These are phyloP conservation scores for Leishmania mexicana DNA, from an alignment of 208 protist genomes.

Conservation along the genomic window DNA sequence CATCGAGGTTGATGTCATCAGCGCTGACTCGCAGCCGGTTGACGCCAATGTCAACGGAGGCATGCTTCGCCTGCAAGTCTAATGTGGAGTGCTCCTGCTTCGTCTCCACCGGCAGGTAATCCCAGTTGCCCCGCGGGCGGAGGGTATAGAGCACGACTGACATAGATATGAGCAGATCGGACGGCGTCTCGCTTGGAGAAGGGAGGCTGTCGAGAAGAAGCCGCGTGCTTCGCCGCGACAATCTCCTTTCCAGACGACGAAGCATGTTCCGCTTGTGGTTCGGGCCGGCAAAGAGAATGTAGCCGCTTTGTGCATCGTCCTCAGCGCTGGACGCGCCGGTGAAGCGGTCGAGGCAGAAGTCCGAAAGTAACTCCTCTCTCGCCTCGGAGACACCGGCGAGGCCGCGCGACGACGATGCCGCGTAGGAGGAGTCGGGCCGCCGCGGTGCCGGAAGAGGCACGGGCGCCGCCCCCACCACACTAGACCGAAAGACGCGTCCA, in stretches of 20 bases:
- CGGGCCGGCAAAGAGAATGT: slow-evolving; percentile 82
- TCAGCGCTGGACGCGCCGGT: slow-evolving; percentile 12
- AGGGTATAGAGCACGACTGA: slow-evolving; percentile 78
- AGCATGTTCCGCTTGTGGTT: slow-evolving; percentile 86
- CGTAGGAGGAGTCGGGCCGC: slow-evolving; percentile 21
- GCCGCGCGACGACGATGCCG: slow-evolving; percentile 2
- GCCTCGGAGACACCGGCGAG: background rate
- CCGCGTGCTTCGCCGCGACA: slow-evolving; percentile 56
- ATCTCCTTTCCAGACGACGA: slow-evolving; percentile 39
- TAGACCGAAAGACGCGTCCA: slow-evolving; percentile 28
- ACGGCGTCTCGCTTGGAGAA: slow-evolving; percentile 27
- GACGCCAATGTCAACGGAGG: slow-evolving; percentile 71
- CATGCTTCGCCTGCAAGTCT: slow-evolving; percentile 51
- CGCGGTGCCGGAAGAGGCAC: slow-evolving; percentile 27
- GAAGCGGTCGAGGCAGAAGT: slow-evolving; percentile 73
- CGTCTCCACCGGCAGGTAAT: slow-evolving; percentile 72
- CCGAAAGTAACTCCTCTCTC: slow-evolving; percentile 21
- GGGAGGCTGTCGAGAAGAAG: slow-evolving; percentile 67
- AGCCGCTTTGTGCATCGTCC: slow-evolving; percentile 39
- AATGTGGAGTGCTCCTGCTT: slow-evolving; percentile 33
- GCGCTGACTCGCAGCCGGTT: slow-evolving; percentile 69
- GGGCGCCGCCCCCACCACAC: slow-evolving; percentile 43
- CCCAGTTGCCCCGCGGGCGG: slow-evolving; percentile 78
- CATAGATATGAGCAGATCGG: slow-evolving; percentile 63
- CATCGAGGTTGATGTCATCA: slow-evolving; percentile 70